Base-by-base conservation (phyloP, 805 yeast genomes). In the Candida odintsovae region DNA sequence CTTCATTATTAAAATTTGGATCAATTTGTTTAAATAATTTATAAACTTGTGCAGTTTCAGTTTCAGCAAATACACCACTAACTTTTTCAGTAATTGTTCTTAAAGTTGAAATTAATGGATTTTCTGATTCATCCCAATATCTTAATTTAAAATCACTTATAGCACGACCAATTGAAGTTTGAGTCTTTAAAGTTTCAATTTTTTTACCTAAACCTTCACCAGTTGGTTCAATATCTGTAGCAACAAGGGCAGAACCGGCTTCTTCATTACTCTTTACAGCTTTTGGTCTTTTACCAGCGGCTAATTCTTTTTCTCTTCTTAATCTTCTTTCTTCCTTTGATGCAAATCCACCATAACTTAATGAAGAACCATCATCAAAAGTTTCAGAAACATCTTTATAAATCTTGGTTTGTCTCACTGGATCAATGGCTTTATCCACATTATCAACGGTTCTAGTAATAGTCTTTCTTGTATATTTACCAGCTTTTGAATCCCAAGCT, bases 401-500 rank as follows among this genome's bases (percentile, higher is more conserved):
- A 28, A 88, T 80, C 66, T 84, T 80, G 1, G 99, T 92, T 48
- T 92, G 71, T 66, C 97, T 81, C 43, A 94, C 94, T 11, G 99
- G 99, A 58, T 90, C 97, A 29, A 86, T 89, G 47, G 77, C 79
- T 66, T 86, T 88, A 58, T 88, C 94, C n/a, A 92, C 83, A 13
- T 76, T 81, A 46, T 87, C 88, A 2, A 95, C 97, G 4, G 97
- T 82, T 44, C 78, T 76, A 48, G 75, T 77, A n/a, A 89, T 92
- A 0, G 90, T 89, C 39, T 80, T 75, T 59, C 98, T 78, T n/a
- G 96, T 90, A 42, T 83, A 85, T 64, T 83, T 82, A 50, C 96
- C 94, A 38, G 92, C 86, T 21, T 94, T 87, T 1, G 97, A 89
- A 50, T 94, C 97, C 99, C 99, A 94, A 1, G 97, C 97, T 49